Percentiles rank a stretch among this genome's conserved stretches.
These are phyloP conservation scores for Melocanna baccifera DNA, from an alignment of 176 grass and related monocot genomes.

Conservation along the genomic window DNA sequence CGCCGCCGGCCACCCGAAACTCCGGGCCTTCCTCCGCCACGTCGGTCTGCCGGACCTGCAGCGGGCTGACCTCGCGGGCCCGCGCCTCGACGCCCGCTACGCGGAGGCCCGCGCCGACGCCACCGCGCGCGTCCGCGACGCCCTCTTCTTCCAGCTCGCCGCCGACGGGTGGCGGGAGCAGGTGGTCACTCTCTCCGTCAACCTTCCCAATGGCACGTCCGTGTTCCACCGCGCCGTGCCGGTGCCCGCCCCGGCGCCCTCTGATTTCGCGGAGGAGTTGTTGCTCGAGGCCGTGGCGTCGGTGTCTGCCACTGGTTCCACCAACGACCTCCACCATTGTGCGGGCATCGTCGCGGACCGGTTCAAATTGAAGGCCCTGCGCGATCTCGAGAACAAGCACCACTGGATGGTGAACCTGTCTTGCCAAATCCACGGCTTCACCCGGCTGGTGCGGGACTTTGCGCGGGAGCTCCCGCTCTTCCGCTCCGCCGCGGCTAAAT, in stretches of 20 bases:
- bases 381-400: conserved; percentile 60
- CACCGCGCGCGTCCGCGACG: conserved; percentile 68
- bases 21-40: conserved; percentile 63
- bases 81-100: conserved; percentile 61
- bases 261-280: conserved; percentile 56
- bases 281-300: conserved; percentile 47
- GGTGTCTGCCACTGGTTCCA: conserved; percentile 40
- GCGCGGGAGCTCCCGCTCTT: conserved; percentile 58
- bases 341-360: conserved; percentile 77
- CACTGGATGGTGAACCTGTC: conserved; percentile 73
- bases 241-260: conserved; percentile 25
- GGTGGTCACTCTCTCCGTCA: conserved; percentile 48
- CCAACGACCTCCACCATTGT: conserved; percentile 55
- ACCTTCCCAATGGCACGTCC: conserved; percentile 67
- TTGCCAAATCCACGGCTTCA: conserved; percentile 68
- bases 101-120: conserved; percentile 47
- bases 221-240: conserved; percentile 64
- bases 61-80: conserved; percentile 42
- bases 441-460: conserved; percentile 59
- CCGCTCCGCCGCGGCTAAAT: conserved; percentile 41
- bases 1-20: conserved; percentile 63
- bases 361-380: conserved; percentile 69
- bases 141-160: conserved; percentile 81
- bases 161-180: conserved; percentile 61
- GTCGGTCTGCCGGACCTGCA: conserved; percentile 60